Conservation (phyloP, 2,329 filamentous ascomycete species). For the Verticillium nonalfalfae region DNA sequence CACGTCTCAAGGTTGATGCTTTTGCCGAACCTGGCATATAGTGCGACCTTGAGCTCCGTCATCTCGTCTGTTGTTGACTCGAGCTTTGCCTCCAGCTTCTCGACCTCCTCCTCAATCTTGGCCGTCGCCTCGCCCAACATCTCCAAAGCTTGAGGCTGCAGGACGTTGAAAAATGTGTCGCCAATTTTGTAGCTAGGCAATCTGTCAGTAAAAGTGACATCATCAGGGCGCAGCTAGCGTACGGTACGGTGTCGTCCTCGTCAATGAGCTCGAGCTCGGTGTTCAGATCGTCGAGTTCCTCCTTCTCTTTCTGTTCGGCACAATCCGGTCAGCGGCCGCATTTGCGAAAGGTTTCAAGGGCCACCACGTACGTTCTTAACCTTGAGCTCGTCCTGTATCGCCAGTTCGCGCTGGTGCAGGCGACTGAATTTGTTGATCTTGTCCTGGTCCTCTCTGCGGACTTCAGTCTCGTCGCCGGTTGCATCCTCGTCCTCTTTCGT, state of each 20-base stretch:
- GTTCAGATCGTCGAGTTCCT: constrained; percentile 90
- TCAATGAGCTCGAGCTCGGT: constrained; percentile 90
- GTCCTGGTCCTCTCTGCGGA: constrained; percentile 94
- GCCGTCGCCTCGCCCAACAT: constrained; percentile 68
- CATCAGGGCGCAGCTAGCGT: constrained; percentile 26
- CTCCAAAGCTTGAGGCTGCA: constrained; percentile 78
- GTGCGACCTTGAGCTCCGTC: constrained; percentile 78
- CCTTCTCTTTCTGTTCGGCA: constrained; percentile 80
- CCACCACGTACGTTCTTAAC: constrained; percentile 61
- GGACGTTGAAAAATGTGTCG: constrained; percentile 87
- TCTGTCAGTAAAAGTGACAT: not conserved
- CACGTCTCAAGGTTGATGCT: constrained; percentile 95
- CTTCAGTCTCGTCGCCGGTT: constrained; percentile 77
- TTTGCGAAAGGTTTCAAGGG: not conserved
- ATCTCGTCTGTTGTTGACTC: constrained; percentile 75
- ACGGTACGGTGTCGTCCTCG: constrained; percentile 91
- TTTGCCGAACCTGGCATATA: constrained; percentile 92
- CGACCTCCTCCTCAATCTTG: constrained; percentile 71
- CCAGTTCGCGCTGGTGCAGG: constrained; percentile 78
- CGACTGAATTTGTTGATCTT: constrained; percentile 98
- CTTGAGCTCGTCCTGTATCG: constrained; percentile 74
- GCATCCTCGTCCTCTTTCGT: constrained; percentile 87
- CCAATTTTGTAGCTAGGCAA: constrained; percentile 85
- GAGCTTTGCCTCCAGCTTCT: constrained; percentile 70
- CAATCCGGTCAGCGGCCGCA: constrained; percentile 8